Evolutionary conservation across 108 stramenopile species (phyloP).

Genomic region (Nitzschia sp.): DNA sequence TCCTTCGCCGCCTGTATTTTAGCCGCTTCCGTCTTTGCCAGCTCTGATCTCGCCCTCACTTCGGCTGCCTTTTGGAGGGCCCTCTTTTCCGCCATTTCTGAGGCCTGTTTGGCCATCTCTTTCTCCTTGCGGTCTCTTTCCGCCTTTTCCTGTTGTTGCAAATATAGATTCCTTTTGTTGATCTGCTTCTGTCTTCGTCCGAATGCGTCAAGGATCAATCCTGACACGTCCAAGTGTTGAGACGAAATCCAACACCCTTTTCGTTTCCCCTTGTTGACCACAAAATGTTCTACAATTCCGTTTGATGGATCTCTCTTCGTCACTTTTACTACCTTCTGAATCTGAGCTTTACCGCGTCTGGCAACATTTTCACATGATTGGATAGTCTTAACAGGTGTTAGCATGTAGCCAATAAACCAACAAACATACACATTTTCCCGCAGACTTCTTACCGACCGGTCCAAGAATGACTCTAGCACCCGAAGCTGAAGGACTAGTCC

Average conservation of each 20-base stretch:
- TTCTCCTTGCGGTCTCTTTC: background rate
- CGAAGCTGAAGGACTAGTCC: slow-evolving; percentile 51
- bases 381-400: slow-evolving; percentile 19
- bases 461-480: slow-evolving; percentile 57
- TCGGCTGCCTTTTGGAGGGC: background rate
- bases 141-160: slow-evolving; percentile 4
- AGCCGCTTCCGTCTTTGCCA: slow-evolving; percentile 8
- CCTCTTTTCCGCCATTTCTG: slow-evolving; percentile 12
- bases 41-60: slow-evolving; percentile 9
- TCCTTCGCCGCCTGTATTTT: background rate
- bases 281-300: slow-evolving; percentile 58
- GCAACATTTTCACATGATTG: slow-evolving; percentile 36
- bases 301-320: slow-evolving; percentile 46
- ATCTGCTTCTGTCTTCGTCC: slow-evolving; percentile 10
- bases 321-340: slow-evolving; percentile 43
- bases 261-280: slow-evolving; percentile 42
- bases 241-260: slow-evolving; percentile 61
- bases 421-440: background rate
- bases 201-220: slow-evolving; percentile 43
- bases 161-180: background rate
- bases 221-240: slow-evolving; percentile 41
- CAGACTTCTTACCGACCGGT: slow-evolving; percentile 43
- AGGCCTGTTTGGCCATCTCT: slow-evolving; percentile 1
- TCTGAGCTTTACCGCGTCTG: slow-evolving; percentile 29
- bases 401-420: background rate